These are phyloP conservation scores for Neurospora hispaniola DNA, from an alignment of 495 filamentous ascomycete genomes.

Conservation along the genomic window DNA sequence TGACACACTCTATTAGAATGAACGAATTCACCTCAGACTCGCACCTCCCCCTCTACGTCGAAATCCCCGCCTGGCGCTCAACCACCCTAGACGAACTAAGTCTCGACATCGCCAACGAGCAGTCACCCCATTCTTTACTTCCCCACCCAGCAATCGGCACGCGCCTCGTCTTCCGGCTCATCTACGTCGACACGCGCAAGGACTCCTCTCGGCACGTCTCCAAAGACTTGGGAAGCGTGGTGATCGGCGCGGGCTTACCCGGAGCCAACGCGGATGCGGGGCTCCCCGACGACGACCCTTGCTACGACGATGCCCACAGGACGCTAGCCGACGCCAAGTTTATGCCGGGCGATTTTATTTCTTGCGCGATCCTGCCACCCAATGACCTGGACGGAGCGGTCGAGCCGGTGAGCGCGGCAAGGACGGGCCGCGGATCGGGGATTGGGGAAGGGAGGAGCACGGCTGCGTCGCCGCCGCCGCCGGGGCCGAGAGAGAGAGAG, in stretches of 20 bases:
- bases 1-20: slow-evolving; percentile 31
- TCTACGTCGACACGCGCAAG: slow-evolving; percentile 69
- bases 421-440: slow-evolving; percentile 27
- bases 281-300: not conserved
- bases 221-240: slow-evolving; percentile 73
- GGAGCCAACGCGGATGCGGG: slow-evolving; percentile 2
- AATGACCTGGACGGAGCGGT: slow-evolving; percentile 58
- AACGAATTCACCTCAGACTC: slow-evolving; percentile 50
- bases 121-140: slow-evolving; percentile 36
- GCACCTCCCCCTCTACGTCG: slow-evolving; percentile 53
- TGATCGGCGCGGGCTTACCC: slow-evolving; percentile 48
- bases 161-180: slow-evolving; percentile 72
- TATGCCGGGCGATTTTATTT: slow-evolving; percentile 81
- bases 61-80: slow-evolving; percentile 82
- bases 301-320: slow-evolving; percentile 38
- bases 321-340: slow-evolving; percentile 66
- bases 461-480: slow-evolving; percentile 30
- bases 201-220: slow-evolving; percentile 50
- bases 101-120: slow-evolving; percentile 40
- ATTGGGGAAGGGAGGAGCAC: slow-evolving; percentile 23
- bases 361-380: slow-evolving; percentile 69
- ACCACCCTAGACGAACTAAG: slow-evolving; percentile 78
- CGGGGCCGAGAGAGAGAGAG: slow-evolving; percentile 6
- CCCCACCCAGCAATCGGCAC: slow-evolving; percentile 71
- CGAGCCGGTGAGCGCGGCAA: slow-evolving; percentile 38